phyloP scores from a whole-genome alignment of 352 stramenopile species.

The Phytophthora quininea region DNA sequence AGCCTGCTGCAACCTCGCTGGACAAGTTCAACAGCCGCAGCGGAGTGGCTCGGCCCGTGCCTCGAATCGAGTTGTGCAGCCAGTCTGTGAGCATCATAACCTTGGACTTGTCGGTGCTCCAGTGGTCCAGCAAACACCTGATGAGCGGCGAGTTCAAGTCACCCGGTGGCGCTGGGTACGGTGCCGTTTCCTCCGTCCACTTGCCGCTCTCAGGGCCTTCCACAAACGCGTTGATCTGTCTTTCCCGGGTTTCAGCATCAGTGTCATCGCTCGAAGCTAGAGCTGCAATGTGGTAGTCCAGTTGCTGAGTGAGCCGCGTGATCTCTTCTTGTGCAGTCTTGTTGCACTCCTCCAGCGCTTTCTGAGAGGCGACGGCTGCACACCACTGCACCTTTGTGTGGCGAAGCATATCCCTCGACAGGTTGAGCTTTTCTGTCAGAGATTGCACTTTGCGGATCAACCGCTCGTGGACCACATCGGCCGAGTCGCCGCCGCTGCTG shows the following conservation, averaged over 20 bases:
- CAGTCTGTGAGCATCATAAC: slow-evolving; percentile 63
- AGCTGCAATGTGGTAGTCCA: slow-evolving; percentile 51
- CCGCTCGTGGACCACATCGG: slow-evolving; percentile 34
- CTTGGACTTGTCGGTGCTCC: slow-evolving; percentile 70
- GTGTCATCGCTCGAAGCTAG: slow-evolving; percentile 16
- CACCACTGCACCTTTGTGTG: slow-evolving; percentile 74
- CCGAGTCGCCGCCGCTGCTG: slow-evolving; percentile 25
- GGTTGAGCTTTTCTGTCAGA: slow-evolving; percentile 49
- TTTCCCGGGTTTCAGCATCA: slow-evolving; percentile 22
- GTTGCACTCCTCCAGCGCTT: slow-evolving; percentile 67
- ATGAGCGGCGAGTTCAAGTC: slow-evolving; percentile 76
- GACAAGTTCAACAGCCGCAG: slow-evolving; percentile 54
- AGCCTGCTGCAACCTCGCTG: slow-evolving; percentile 63
- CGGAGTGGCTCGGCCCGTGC: slow-evolving; percentile 43
- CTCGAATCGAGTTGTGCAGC: slow-evolving; percentile 67
- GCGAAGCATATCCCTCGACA: slow-evolving; percentile 60
- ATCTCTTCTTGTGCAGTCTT: slow-evolving; percentile 55
- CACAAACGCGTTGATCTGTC: slow-evolving; percentile 27
- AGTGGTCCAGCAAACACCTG: slow-evolving; percentile 65
- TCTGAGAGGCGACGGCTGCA: slow-evolving; percentile 64
- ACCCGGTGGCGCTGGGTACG: slow-evolving; percentile 61
- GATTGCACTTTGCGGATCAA: slow-evolving; percentile 46
- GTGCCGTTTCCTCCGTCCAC: slow-evolving; percentile 59
- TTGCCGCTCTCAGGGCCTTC: slow-evolving; percentile 37
- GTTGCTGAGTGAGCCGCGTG: slow-evolving; percentile 47